These are phyloP conservation scores for Limnanthes douglasii DNA, from an alignment of 345 rosid species.

Conservation along the genomic window DNA sequence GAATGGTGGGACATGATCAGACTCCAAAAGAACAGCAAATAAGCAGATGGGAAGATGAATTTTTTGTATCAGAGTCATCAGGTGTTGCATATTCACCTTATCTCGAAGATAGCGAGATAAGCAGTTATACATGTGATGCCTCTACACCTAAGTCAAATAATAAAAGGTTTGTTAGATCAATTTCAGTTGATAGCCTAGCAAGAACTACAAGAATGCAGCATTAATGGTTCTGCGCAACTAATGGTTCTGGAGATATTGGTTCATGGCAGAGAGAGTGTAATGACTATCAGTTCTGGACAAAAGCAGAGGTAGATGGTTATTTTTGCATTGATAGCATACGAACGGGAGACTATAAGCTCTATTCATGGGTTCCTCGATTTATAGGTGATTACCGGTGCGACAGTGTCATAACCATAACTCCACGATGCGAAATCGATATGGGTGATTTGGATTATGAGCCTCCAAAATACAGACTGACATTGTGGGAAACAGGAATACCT, in stretches of 20 bases:
- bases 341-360: slow-evolving; percentile 31
- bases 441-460: slow-evolving; percentile 34
- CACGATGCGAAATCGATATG: slow-evolving; percentile 34
- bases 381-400: slow-evolving; percentile 36
- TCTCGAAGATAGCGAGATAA: too few relatives aligned
- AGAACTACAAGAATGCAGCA: too few relatives aligned
- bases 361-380: slow-evolving; percentile 41
- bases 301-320: slow-evolving; percentile 24
- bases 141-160: slow-evolving; percentile 30
- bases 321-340: slow-evolving; percentile 23
- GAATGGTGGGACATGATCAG: slow-evolving; percentile 41
- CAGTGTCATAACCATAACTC: slow-evolving; percentile 11
- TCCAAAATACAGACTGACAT: slow-evolving; percentile 41
- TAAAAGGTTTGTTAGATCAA: slow-evolving; percentile 22
- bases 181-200: slow-evolving; percentile 20
- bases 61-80: slow-evolving; percentile 51
- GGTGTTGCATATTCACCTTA: slow-evolving; percentile 17
- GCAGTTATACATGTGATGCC: slow-evolving; percentile 32
- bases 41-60: slow-evolving; percentile 64
- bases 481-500: slow-evolving; percentile 70
- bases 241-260: too few relatives aligned
- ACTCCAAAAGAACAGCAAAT: slow-evolving; percentile 26
- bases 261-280: too few relatives aligned
- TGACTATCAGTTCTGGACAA: slow-evolving; percentile 58
- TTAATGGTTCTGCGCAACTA: too few relatives aligned